Evolutionary conservation across 345 rosid genomes (phyloP).

Genomic region (Carallia pectinifolia): DNA sequence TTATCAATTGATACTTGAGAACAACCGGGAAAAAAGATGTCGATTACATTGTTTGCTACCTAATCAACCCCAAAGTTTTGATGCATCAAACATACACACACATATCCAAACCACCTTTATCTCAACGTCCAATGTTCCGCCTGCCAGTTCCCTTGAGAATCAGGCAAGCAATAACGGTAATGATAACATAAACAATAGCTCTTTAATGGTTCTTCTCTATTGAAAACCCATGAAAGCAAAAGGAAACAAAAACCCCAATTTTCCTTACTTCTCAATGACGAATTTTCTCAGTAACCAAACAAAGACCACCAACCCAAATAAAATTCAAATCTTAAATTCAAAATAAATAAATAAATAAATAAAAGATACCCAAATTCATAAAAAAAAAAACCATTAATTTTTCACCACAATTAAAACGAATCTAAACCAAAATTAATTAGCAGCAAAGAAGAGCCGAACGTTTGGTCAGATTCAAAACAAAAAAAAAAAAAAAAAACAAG

Average conservation of each 20-base stretch:
- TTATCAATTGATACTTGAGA: too few relatives aligned
- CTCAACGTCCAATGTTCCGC: too few relatives aligned
- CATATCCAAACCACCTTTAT: too few relatives aligned
- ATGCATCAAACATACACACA: too few relatives aligned
- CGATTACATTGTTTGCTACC: too few relatives aligned
- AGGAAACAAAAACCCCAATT: background rate
- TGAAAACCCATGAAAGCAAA: background rate
- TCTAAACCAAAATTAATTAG: conserved; percentile 20
- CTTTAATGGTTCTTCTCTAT: too few relatives aligned
- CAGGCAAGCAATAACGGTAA: too few relatives aligned
- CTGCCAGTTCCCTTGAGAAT: too few relatives aligned
- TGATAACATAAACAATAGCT: too few relatives aligned
- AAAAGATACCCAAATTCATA: background rate
- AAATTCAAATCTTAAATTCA: background rate
- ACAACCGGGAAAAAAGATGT: too few relatives aligned
- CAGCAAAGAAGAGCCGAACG: conserved; percentile 12
- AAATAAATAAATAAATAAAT: background rate
- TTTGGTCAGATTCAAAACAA: conserved; percentile 1
- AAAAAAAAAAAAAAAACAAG: background rate
- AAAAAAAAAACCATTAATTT: conserved; percentile 17
- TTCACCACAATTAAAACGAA: conserved; percentile 14
- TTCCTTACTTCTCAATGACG: conserved; percentile 1
- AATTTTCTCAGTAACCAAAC: conserved; percentile 15
- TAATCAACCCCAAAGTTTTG: too few relatives aligned
- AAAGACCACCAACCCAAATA: background rate